These are phyloP conservation scores for Erysimum cheiranthoides DNA, from an alignment of 345 rosid species.

Conservation along the genomic window DNA sequence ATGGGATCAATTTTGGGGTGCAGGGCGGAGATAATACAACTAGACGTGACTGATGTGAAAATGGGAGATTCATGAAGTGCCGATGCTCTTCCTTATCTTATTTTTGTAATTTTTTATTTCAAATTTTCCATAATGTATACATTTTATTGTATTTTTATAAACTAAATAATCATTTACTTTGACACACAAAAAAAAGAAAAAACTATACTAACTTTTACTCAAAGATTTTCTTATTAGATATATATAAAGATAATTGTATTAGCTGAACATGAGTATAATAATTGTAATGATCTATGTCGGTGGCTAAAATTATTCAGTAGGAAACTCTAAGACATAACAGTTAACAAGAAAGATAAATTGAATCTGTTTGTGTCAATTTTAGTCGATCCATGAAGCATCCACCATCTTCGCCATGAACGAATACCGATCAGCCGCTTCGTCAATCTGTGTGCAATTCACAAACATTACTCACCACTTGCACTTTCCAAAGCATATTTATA, in stretches of 20 bases:
- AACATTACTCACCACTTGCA: neutral
- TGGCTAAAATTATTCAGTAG: too few relatives aligned
- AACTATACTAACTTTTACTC: neutral
- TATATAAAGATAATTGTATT: neutral
- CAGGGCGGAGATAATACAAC: slow-evolving; percentile 90
- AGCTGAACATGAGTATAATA: slow-evolving; percentile 14
- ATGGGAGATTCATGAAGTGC: slow-evolving; percentile 70
- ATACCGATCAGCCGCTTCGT: slow-evolving; percentile 83
- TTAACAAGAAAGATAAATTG: neutral
- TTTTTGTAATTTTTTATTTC: slow-evolving; percentile 1
- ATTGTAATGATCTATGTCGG: neutral
- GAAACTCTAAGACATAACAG: neutral
- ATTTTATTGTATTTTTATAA: too few relatives aligned
- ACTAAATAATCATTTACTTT: too few relatives aligned
- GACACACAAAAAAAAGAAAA: too few relatives aligned
- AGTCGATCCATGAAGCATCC: slow-evolving; percentile 74
- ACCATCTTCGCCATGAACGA: slow-evolving; percentile 84
- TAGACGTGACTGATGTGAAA: slow-evolving; percentile 90
- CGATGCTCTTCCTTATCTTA: neutral
- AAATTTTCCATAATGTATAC: too few relatives aligned
- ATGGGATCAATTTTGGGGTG: slow-evolving; percentile 83
- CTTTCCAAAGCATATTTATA: neutral
- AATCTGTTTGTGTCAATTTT: slow-evolving; percentile 20
- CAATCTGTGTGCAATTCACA: slow-evolving; percentile 60
- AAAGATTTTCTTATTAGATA: neutral